Percentiles rank a stretch among this genome's conserved stretches.
Conservation (phyloP, 2,329 filamentous ascomycete genomes). For the Akanthomyces lecanii region DNA sequence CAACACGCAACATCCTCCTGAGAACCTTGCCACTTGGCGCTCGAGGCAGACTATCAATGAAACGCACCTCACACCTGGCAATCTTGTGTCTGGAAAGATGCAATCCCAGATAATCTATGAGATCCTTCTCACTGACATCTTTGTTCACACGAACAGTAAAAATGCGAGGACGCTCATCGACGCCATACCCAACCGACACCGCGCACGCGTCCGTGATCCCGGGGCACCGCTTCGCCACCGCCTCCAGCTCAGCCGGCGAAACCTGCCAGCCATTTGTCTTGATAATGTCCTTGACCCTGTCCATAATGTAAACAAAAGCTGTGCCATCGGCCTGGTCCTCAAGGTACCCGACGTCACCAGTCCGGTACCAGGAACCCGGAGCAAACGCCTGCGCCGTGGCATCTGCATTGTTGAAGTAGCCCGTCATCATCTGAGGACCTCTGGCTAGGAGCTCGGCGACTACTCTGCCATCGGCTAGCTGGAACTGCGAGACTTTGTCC, state of each 20-base stretch:
- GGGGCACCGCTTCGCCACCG: neutral
- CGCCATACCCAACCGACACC: neutral
- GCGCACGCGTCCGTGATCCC: neutral
- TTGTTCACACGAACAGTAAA: neutral
- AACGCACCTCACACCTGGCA: neutral
- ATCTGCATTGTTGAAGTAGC: neutral
- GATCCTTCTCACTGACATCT: neutral
- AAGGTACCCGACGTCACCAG: neutral
- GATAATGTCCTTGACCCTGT: neutral
- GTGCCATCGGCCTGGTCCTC: neutral
- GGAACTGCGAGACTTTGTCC: neutral
- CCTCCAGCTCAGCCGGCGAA: neutral
- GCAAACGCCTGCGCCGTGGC: neutral
- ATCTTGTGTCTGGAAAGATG: neutral
- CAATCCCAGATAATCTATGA: neutral
- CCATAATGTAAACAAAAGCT: neutral
- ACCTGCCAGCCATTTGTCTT: neutral
- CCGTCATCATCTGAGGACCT: neutral
- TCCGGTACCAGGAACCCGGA: neutral
- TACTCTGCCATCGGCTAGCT: neutral
- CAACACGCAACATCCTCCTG: neutral
- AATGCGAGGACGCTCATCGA: neutral
- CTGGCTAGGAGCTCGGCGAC: neutral
- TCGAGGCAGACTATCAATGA: neutral
- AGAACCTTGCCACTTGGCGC: neutral